Conservation (phyloP, 2,329 filamentous ascomycete species). For the Diaporthe eres region DNA sequence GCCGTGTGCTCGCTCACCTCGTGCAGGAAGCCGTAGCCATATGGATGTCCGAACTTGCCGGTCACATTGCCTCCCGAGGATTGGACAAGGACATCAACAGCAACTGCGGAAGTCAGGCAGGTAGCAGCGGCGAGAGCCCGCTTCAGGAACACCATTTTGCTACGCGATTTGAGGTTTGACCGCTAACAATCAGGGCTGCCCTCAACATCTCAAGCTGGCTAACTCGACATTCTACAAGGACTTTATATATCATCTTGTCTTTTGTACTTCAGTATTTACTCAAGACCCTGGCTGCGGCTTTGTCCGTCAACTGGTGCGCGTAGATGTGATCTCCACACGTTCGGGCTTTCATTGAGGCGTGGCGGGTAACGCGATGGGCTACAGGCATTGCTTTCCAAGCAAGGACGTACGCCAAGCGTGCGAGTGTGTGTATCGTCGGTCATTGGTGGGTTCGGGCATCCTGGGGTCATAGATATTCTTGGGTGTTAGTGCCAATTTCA, state of each 20-base stretch:
- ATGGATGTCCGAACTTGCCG: conserved; percentile 50
- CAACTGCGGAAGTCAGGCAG: conserved; percentile 20
- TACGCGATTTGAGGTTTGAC: not conserved
- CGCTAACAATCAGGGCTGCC: conserved; percentile 16
- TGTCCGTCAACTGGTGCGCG: conserved; percentile 32
- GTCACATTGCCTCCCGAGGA: conserved; percentile 53
- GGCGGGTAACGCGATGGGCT: conserved; percentile 27
- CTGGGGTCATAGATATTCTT: conserved; percentile 25
- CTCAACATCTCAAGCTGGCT: not conserved
- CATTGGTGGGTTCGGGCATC: conserved; percentile 9
- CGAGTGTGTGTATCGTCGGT: not conserved
- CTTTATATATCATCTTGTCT: conserved; percentile 21
- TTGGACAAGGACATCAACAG: conserved; percentile 38
- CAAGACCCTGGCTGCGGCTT: conserved; percentile 18
- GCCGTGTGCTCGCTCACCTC: conserved; percentile 48
- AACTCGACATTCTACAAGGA: not conserved
- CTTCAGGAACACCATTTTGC: conserved; percentile 28
- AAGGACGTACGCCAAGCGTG: conserved; percentile 19
- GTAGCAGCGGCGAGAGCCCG: conserved; percentile 17
- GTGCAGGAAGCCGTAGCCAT: conserved; percentile 55
- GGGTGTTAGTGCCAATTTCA: conserved; percentile 22
- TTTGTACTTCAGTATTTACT: not conserved
- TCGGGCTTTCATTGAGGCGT: conserved; percentile 30
- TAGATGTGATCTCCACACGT: conserved; percentile 30
- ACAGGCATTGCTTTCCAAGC: conserved; percentile 23